These are phyloP conservation scores for Rhizoclosmatium sp. DNA, from an alignment of 192 early-diverging fungal species.

Conservation along the genomic window DNA sequence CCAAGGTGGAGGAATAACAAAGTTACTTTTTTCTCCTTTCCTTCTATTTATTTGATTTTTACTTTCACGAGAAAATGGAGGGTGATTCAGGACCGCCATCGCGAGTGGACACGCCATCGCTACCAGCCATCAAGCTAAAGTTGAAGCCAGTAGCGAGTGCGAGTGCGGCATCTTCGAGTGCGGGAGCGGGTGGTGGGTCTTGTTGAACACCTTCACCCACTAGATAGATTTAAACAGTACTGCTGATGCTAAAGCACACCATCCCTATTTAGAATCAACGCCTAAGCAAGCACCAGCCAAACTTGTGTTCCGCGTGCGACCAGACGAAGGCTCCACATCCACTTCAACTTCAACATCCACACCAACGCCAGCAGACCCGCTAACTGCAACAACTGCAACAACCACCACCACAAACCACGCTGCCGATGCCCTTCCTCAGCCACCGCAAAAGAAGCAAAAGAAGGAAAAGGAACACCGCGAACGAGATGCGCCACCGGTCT, in stretches of 20 bases:
- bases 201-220: too few species aligned
- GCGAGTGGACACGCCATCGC: slow-evolving; percentile 3
- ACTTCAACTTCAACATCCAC: not conserved
- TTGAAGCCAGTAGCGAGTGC: not conserved
- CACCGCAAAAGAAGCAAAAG: not conserved
- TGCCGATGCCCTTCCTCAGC: not conserved
- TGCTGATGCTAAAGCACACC: too few species aligned
- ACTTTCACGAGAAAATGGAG: too few species aligned
- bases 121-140: slow-evolving; percentile 29
- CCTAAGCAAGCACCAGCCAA: too few species aligned
- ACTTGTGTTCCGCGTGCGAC: too few species aligned
- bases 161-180: not conserved
- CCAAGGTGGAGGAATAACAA: not conserved
- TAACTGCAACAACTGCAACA: not conserved
- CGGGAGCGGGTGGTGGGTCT: too few species aligned
- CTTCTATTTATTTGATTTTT: too few species aligned
- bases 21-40: too few species aligned
- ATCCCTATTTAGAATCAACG: too few species aligned
- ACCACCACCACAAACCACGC: not conserved
- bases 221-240: too few species aligned
- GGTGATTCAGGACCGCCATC: too few species aligned
- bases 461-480: not conserved
- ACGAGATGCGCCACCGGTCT: not conserved
- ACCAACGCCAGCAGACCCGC: not conserved
- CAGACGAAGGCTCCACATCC: not conserved